Percentiles rank a stretch among this genome's conserved stretches.
Evolutionary conservation across 805 yeast species (phyloP).

Genomic region (Saccharomycopsis vini): DNA sequence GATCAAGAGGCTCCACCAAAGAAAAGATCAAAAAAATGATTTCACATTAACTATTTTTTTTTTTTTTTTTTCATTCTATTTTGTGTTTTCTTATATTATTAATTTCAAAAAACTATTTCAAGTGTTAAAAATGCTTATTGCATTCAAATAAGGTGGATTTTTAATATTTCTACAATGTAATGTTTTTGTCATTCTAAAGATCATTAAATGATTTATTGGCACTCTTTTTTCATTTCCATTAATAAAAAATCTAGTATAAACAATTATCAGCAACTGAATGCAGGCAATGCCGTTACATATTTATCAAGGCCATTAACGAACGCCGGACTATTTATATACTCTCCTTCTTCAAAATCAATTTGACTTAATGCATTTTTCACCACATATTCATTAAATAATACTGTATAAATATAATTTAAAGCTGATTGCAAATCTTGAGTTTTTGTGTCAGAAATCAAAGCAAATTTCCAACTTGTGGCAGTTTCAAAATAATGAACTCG

Average conservation of each 20-base stretch:
- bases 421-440: slow-evolving; percentile 47
- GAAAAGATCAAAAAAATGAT: slow-evolving; percentile 15
- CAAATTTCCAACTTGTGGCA: slow-evolving; percentile 68
- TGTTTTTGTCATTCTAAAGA: not conserved
- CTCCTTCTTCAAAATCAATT: slow-evolving; percentile 46
- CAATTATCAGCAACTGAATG: slow-evolving; percentile 5
- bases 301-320: slow-evolving; percentile 51
- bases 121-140: no score
- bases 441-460: slow-evolving; percentile 58
- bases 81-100: not conserved
- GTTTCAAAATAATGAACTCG: slow-evolving; percentile 76
- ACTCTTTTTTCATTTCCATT: not conserved
- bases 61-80: not conserved
- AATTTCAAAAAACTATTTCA: no score
- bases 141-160: no score
- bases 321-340: slow-evolving; percentile 44
- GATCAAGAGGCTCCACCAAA: slow-evolving; percentile 14
- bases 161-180: no score
- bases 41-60: not conserved
- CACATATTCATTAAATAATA: slow-evolving; percentile 49
- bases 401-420: slow-evolving; percentile 50
- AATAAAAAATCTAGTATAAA: no score
- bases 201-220: no score
- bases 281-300: slow-evolving; percentile 22
- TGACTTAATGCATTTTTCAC: slow-evolving; percentile 54